Conservation (phyloP, 2,329 filamentous ascomycete genomes). For the Aspergillus calidoustus region DNA sequence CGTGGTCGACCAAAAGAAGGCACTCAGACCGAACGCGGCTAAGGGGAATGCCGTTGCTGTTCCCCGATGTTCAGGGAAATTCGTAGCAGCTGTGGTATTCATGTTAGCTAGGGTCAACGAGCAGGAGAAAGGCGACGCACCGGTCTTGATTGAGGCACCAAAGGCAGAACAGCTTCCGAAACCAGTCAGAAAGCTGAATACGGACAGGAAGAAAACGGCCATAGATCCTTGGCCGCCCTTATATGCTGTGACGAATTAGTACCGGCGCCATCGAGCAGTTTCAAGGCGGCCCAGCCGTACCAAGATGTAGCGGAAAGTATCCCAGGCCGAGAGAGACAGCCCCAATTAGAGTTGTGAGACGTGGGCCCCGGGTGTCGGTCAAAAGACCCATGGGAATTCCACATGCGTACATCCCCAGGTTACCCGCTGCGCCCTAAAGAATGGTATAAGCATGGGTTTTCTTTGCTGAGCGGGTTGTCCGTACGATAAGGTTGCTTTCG, state of each 20-base stretch:
- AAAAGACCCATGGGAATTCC: constrained; percentile 89
- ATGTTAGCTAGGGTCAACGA: constrained; percentile 15
- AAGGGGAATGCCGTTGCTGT: constrained; percentile 93
- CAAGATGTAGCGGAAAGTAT: constrained; percentile 80
- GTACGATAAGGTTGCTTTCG: constrained; percentile 85
- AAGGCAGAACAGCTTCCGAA: constrained; percentile 92
- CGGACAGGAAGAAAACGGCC: constrained; percentile 66
- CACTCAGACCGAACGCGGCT: constrained; percentile 90
- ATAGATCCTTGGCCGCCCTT: constrained; percentile 66
- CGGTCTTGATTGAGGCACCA: constrained; percentile 79
- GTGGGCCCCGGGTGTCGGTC: constrained; percentile 80
- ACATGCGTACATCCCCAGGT: constrained; percentile 87
- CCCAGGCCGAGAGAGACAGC: constrained; percentile 73
- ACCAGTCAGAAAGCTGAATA: constrained; percentile 85
- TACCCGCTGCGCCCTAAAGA: constrained; percentile 56
- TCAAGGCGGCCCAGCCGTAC: constrained; percentile 36
- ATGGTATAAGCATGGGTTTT: constrained; percentile 1
- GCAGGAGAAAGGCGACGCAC: constrained; percentile 39
- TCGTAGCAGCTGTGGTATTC: constrained; percentile 69
- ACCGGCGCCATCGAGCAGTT: not conserved
- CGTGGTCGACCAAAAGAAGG: constrained; percentile 90
- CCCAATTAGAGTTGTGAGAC: constrained; percentile 76
- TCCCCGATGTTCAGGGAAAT: constrained; percentile 88
- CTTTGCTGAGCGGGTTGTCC: constrained; percentile 4
- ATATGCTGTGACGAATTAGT: constrained; percentile 61